Percentiles rank a stretch among this genome's conserved stretches.
Evolutionary conservation across 306 rosid species (phyloP).

Genomic region (Phaseolus lunatus): DNA sequence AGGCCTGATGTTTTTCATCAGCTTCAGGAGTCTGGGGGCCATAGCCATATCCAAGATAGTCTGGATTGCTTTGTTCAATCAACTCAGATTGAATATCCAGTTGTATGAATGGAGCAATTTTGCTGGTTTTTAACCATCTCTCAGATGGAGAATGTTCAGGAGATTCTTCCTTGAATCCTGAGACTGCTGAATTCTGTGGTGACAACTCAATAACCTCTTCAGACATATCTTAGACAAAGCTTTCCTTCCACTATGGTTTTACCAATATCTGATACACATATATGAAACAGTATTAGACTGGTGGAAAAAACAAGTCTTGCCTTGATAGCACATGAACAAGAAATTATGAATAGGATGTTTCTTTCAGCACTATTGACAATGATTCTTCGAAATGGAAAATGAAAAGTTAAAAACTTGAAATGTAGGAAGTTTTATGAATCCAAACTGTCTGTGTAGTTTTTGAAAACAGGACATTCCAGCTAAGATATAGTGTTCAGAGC

Average conservation of each 20-base stretch:
- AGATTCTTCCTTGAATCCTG: constrained; percentile 48
- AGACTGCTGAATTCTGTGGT: constrained; percentile 45
- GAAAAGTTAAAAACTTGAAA: too few species aligned
- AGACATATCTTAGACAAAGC: constrained; percentile 30
- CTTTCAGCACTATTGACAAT: too few species aligned
- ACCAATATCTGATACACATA: constrained; percentile 49
- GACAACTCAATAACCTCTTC: constrained; percentile 38
- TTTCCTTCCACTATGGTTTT: constrained; percentile 28
- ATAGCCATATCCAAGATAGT: constrained; percentile 25
- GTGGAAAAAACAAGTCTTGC: not conserved
- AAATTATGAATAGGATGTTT: not conserved
- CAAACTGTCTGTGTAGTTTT: too few species aligned
- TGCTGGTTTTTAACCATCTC: constrained; percentile 49
- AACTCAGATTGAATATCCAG: constrained; percentile 45
- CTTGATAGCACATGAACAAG: not conserved
- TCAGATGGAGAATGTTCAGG: constrained; percentile 50
- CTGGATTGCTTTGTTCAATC: constrained; percentile 40
- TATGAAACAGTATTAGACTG: constrained; percentile 20
- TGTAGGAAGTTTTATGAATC: not conserved
- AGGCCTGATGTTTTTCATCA: constrained; percentile 37
- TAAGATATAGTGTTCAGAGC: too few species aligned
- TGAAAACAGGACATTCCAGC: too few species aligned
- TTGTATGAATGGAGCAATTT: constrained; percentile 50
- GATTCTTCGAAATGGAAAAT: too few species aligned
- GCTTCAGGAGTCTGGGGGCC: constrained; percentile 45